These are phyloP conservation scores for Yarrowia deformans DNA, from an alignment of 805 yeast genomes.

Conservation along the genomic window DNA sequence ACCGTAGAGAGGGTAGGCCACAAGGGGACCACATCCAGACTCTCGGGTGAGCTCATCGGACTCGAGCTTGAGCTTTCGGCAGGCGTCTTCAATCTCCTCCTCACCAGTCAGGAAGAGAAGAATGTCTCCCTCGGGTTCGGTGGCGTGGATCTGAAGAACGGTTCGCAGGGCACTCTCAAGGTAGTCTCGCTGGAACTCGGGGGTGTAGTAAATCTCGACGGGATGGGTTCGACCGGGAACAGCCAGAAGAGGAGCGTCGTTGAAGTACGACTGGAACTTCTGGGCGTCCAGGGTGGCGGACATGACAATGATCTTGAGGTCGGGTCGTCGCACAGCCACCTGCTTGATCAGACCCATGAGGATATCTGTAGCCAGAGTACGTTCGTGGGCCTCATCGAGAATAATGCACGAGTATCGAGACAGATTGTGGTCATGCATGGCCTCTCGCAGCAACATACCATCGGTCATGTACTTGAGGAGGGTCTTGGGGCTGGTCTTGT, in stretches of 20 bases:
- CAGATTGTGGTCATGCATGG: slow-evolving; percentile 93
- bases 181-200: slow-evolving; percentile 94
- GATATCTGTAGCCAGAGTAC: slow-evolving; percentile 95
- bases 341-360: slow-evolving; percentile 93
- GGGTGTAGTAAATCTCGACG: slow-evolving; percentile 95
- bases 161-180: slow-evolving; percentile 95
- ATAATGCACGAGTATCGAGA: slow-evolving; percentile 85
- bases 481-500: slow-evolving; percentile 80
- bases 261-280: slow-evolving; percentile 89
- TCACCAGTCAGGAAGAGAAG: slow-evolving; percentile 91
- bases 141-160: slow-evolving; percentile 94
- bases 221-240: slow-evolving; percentile 99
- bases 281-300: slow-evolving; percentile 98
- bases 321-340: slow-evolving; percentile 79
- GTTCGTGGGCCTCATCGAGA: slow-evolving; percentile 97
- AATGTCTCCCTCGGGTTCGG: slow-evolving; percentile 93
- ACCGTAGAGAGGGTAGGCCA: slow-evolving; percentile 93
- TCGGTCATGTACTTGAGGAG: slow-evolving; percentile 96
- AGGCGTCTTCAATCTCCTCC: slow-evolving; percentile 97
- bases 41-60: slow-evolving; percentile 89
- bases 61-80: slow-evolving; percentile 84
- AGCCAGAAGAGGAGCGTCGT: slow-evolving; percentile 90
- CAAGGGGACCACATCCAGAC: slow-evolving; percentile 85
- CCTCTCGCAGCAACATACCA: slow-evolving; percentile 97
- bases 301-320: slow-evolving; percentile 91